Percentiles rank a stretch among this genome's conserved stretches.
These are phyloP conservation scores for Inonotus obliquus DNA, from an alignment of 1,284 basidiomycete species.

Conservation along the genomic window DNA sequence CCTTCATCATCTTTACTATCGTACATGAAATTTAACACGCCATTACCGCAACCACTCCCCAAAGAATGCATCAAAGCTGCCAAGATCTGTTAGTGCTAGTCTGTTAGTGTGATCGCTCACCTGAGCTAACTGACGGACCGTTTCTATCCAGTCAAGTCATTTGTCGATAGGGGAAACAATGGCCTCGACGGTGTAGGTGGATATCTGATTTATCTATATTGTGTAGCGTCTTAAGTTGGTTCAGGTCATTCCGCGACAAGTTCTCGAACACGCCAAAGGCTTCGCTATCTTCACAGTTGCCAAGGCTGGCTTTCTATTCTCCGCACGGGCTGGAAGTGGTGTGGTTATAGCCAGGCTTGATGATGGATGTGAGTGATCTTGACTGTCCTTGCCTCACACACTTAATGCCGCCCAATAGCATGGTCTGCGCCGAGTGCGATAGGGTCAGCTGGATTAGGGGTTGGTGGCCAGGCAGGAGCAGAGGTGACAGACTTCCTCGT, in stretches of 20 bases:
- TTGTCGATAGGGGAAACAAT: constrained; percentile 66
- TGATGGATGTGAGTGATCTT: constrained; percentile 67
- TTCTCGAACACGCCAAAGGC: constrained; percentile 74
- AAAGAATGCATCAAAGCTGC: constrained; percentile 75
- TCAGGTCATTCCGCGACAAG: constrained; percentile 58
- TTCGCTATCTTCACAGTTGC: constrained; percentile 82
- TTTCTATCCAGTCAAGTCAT: constrained; percentile 54
- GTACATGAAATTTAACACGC: constrained; percentile 60
- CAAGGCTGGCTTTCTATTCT: constrained; percentile 76
- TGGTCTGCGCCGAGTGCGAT: constrained; percentile 97
- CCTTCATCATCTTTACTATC: neutral
- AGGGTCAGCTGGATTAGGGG: constrained; percentile 89
- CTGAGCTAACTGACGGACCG: constrained; percentile 17
- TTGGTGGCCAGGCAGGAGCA: constrained; percentile 80
- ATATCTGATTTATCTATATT: constrained; percentile 9
- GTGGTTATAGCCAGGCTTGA: constrained; percentile 85
- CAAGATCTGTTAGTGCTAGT: constrained; percentile 55
- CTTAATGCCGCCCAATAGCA: constrained; percentile 37
- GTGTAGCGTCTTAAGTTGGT: neutral
- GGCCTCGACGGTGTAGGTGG: constrained; percentile 60
- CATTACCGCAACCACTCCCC: constrained; percentile 63
- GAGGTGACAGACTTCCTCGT: constrained; percentile 95
- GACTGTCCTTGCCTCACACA: neutral
- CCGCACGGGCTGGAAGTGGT: constrained; percentile 82
- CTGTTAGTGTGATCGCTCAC: neutral